Evolutionary conservation across 176 grass and related monocot genomes (phyloP).

Genomic region (Aegilops sharonensis): DNA sequence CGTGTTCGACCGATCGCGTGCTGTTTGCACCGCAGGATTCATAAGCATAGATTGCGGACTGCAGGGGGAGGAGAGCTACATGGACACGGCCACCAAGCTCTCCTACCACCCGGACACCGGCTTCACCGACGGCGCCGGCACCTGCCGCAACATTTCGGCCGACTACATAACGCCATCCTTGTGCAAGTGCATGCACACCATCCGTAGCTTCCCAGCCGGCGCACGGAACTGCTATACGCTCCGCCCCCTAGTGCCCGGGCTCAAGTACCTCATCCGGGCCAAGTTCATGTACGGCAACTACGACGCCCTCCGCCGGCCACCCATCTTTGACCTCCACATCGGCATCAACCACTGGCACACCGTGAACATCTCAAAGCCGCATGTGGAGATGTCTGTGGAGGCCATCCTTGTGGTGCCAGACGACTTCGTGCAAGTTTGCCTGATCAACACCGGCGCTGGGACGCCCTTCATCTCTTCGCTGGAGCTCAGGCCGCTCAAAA

Average conservation of each 20-base stretch:
- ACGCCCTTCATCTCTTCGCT: constrained; percentile 66
- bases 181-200: neutral
- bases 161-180: neutral
- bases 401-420: constrained; percentile 6
- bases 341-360: constrained; percentile 55
- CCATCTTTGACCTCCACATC: constrained; percentile 54
- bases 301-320: constrained; percentile 15
- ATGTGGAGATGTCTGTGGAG: neutral
- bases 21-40: constrained; percentile 41
- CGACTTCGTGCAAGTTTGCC: constrained; percentile 43
- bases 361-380: constrained; percentile 30
- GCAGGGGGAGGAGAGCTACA: constrained; percentile 26
- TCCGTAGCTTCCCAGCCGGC: constrained; percentile 56
- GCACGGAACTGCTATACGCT: constrained; percentile 55
- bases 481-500: constrained; percentile 50
- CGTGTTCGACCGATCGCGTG: neutral
- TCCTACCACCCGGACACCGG: constrained; percentile 14
- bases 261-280: constrained; percentile 51
- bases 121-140: constrained; percentile 45
- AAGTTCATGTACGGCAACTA: constrained; percentile 63
- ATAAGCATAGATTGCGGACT: constrained; percentile 68
- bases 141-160: constrained; percentile 34
- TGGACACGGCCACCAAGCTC: constrained; percentile 23
- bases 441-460: constrained; percentile 48
- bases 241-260: constrained; percentile 14